Evolutionary conservation across 305 asterid species (phyloP).

Genomic region (Fraxinus ornus): DNA sequence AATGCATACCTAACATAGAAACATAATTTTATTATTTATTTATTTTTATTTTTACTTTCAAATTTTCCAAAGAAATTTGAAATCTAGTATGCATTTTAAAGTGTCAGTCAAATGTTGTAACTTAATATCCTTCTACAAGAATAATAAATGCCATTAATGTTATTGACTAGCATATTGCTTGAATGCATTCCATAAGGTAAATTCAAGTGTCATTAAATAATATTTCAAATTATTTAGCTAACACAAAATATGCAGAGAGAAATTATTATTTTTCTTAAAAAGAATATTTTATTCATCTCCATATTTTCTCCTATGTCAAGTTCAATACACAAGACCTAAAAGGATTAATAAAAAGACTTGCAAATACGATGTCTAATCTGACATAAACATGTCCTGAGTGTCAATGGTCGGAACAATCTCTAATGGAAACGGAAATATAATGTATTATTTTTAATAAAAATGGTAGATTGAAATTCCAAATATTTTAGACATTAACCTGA

Average conservation of each 20-base stretch:
- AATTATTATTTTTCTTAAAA: not conserved
- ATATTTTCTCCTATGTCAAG: not conserved
- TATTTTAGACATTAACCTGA: conserved; percentile 21
- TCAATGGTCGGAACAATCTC: not conserved
- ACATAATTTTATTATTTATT: no score
- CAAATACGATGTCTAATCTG: not conserved
- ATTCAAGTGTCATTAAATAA: not conserved
- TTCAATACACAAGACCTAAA: not conserved
- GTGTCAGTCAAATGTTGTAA: not conserved
- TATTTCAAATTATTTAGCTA: not conserved
- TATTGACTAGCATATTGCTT: not conserved
- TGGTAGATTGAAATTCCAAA: not conserved
- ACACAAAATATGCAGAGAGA: not conserved
- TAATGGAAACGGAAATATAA: not conserved
- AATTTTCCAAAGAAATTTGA: not conserved
- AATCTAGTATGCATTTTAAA: not conserved
- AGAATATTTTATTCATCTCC: not conserved
- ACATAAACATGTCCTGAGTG: not conserved
- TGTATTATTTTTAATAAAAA: not conserved
- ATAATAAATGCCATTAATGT: not conserved
- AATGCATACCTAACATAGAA: not conserved
- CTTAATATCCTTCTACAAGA: not conserved
- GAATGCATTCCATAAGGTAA: not conserved
- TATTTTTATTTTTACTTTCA: not conserved
- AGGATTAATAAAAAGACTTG: not conserved